phyloP scores from a whole-genome alignment of 2,329 filamentous ascomycete species.

The Lasiodiplodia gonubiensis region DNA sequence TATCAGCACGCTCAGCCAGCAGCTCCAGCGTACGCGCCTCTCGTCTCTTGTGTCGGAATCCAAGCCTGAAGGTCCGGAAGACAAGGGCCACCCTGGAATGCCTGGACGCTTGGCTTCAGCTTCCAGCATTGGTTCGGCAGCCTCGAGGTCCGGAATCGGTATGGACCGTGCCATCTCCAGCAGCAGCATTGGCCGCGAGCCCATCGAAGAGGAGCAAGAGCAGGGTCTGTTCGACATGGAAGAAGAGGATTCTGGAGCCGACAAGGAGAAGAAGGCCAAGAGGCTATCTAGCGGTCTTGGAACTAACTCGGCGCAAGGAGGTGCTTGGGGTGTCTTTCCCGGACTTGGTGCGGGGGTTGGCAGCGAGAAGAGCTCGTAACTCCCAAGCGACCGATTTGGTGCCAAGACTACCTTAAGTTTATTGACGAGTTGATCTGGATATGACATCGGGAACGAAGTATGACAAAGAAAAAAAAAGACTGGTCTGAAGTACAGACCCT shows the following conservation, averaged over 20 bases:
- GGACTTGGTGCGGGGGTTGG: conserved; percentile 1
- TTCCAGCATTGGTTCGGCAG: conserved; percentile 40
- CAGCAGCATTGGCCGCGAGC: conserved; percentile 47
- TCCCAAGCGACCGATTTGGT: not conserved
- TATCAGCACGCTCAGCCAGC: conserved; percentile 67
- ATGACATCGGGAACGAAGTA: not conserved
- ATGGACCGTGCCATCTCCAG: conserved; percentile 47
- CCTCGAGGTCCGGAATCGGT: conserved; percentile 34
- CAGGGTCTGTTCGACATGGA: conserved; percentile 52
- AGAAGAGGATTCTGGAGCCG: conserved; percentile 40
- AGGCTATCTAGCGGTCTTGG: conserved; percentile 12
- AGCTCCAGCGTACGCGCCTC: conserved; percentile 55
- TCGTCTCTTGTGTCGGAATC: conserved; percentile 37
- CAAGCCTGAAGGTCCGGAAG: conserved; percentile 33
- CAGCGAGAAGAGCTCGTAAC: conserved; percentile 14
- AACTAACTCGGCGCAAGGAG: not conserved
- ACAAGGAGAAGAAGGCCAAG: conserved; percentile 17
- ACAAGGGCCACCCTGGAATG: conserved; percentile 71
- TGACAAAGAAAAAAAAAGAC: conserved; percentile 12
- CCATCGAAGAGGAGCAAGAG: conserved; percentile 49
- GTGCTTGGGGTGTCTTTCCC: conserved; percentile 17
- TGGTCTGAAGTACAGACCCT: conserved; percentile 12
- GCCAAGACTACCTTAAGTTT: not conserved
- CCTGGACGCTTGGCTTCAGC: conserved; percentile 40
- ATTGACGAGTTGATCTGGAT: not conserved